These are phyloP conservation scores for Albatrellus ellisii DNA, from an alignment of 768 basidiomycete species.

Conservation along the genomic window DNA sequence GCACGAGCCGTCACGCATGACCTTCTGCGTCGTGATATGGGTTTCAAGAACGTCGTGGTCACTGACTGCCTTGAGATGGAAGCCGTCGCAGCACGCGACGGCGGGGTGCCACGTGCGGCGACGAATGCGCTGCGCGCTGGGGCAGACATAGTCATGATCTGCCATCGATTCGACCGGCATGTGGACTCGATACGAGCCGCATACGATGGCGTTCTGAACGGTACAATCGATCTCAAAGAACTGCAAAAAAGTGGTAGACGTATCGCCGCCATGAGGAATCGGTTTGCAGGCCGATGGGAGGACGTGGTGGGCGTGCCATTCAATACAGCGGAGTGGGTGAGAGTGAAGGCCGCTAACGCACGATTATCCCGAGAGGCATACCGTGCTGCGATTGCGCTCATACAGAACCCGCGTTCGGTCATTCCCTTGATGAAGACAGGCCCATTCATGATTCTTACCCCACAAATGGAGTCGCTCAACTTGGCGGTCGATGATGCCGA, in stretches of 20 bases:
- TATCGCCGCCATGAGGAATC: constrained; percentile 35
- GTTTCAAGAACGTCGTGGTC: constrained; percentile 46
- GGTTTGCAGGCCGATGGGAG: constrained; percentile 36
- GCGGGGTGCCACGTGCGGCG: constrained; percentile 40
- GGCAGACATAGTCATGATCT: constrained; percentile 65
- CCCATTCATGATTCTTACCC: constrained; percentile 34
- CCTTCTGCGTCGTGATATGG: constrained; percentile 36
- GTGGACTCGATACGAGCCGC: constrained; percentile 36
- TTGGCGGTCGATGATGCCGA: constrained; percentile 47
- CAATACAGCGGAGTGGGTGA: constrained; percentile 19
- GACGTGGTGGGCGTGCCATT: constrained; percentile 19
- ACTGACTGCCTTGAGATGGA: constrained; percentile 75
- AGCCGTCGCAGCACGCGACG: constrained; percentile 36
- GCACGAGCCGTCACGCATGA: constrained; percentile 37
- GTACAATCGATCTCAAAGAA: constrained; percentile 26
- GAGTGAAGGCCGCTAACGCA: constrained; percentile 26
- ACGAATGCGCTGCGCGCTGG: constrained; percentile 46
- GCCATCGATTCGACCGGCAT: constrained; percentile 46
- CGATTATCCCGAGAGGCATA: constrained; percentile 36
- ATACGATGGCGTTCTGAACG: constrained; percentile 35
- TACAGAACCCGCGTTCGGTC: constrained; percentile 26
- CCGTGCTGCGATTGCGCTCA: constrained; percentile 29
- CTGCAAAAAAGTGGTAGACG: constrained; percentile 31
- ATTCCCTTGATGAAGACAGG: constrained; percentile 21
- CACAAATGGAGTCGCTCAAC: constrained; percentile 43